Evolutionary conservation across 257 asterid genomes (phyloP).

Genomic region (Solanum bulbocastanum): DNA sequence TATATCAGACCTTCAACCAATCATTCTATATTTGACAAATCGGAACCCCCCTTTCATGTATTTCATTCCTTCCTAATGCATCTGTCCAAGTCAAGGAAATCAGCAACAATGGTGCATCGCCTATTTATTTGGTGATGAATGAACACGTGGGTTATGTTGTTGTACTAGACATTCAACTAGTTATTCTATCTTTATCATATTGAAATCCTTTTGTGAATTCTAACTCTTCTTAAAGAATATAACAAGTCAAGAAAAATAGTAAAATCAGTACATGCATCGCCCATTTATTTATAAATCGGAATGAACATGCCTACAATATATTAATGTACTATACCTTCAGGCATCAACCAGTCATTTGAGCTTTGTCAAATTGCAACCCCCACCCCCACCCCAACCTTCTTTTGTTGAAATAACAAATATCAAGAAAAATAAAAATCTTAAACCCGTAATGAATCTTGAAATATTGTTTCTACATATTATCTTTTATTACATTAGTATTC

Average conservation of each 20-base stretch:
- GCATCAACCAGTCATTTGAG: not conserved
- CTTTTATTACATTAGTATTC: not conserved
- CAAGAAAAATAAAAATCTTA: not conserved
- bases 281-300: not conserved
- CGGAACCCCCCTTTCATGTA: not conserved
- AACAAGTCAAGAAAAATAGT: not conserved
- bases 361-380: not conserved
- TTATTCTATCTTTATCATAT: not conserved
- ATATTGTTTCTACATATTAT: not conserved
- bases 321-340: not conserved
- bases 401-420: not conserved
- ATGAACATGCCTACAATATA: not conserved
- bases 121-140: not conserved
- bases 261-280: not conserved
- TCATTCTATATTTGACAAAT: not conserved
- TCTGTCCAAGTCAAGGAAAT: not conserved
- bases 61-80: not conserved
- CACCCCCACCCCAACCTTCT: not conserved
- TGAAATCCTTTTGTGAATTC: not conserved
- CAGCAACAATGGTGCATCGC: not conserved
- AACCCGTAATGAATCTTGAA: not conserved
- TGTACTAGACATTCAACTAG: not conserved
- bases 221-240: not conserved
- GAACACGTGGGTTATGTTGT: not conserved
- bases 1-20: not conserved